These are phyloP conservation scores for Kregervanrija pseudodelftensis DNA, from an alignment of 805 yeast species.

Conservation along the genomic window DNA sequence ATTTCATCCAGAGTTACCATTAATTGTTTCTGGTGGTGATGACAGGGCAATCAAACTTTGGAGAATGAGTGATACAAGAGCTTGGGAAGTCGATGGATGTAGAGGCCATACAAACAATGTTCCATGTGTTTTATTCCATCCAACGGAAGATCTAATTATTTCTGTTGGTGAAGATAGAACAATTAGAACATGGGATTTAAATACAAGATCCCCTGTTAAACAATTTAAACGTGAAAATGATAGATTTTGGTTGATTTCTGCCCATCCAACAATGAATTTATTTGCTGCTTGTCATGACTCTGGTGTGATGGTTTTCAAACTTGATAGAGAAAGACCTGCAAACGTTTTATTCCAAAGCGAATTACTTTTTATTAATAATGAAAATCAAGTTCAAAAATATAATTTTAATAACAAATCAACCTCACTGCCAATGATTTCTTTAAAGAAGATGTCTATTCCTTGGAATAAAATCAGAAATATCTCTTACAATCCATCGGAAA, in stretches of 20 bases:
- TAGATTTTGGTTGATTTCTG: slow-evolving; percentile 86
- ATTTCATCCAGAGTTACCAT: slow-evolving; percentile 93
- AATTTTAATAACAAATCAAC: slow-evolving; percentile 59
- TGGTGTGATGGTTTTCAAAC: slow-evolving; percentile 96
- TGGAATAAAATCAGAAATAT: slow-evolving; percentile 83
- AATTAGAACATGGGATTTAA: slow-evolving; percentile 93
- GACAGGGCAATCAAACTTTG: slow-evolving; percentile 92
- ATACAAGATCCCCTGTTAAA: slow-evolving; percentile 87
- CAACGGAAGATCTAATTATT: slow-evolving; percentile 82
- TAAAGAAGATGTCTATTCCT: slow-evolving; percentile 76
- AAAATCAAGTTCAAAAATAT: slow-evolving; percentile 77
- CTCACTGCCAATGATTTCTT: slow-evolving; percentile 71
- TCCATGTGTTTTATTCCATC: slow-evolving; percentile 84
- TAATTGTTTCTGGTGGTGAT: slow-evolving; percentile 93
- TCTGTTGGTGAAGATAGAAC: slow-evolving; percentile 97
- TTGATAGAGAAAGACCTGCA: slow-evolving; percentile 98
- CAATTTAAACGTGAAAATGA: slow-evolving; percentile 91
- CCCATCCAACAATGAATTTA: slow-evolving; percentile 85
- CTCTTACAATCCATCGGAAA: slow-evolving; percentile 89
- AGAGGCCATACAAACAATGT: slow-evolving; percentile 96
- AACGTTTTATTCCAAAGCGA: slow-evolving; percentile 63
- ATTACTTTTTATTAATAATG: slow-evolving; percentile 69
- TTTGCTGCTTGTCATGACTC: slow-evolving; percentile 96
- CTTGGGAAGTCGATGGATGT: slow-evolving; percentile 99
- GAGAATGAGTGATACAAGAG: slow-evolving; percentile 96